Conservation (phyloP, 164 flowering plant genomes). For the Aristolochia fimbriata region DNA sequence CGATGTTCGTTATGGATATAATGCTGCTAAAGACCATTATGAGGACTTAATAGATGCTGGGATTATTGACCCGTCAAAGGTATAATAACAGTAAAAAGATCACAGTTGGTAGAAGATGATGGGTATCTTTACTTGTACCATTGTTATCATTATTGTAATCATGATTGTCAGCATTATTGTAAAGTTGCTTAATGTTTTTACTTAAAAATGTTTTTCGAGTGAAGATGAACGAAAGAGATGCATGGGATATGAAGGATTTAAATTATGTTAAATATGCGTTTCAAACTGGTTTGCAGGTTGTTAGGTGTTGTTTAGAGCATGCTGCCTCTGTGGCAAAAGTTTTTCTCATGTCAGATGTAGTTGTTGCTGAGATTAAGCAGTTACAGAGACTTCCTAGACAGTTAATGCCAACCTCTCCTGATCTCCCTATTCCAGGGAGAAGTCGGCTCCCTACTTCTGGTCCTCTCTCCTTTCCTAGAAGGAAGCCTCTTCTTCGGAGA, state of each 20-base stretch:
- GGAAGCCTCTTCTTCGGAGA: neutral
- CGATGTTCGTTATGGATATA: conserved; percentile 52
- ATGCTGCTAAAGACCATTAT: conserved; percentile 61
- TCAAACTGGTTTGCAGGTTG: conserved; percentile 37
- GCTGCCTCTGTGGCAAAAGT: conserved; percentile 75
- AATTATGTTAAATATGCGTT: neutral
- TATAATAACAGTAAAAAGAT: conserved; percentile 9
- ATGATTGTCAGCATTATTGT: too few relatives aligned
- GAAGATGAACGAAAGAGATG: too few relatives aligned
- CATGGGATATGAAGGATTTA: too few relatives aligned
- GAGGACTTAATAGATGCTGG: conserved; percentile 68
- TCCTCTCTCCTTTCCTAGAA: neutral
- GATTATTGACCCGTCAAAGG: conserved; percentile 87
- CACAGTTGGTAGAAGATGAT: too few relatives aligned
- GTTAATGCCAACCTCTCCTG: conserved; percentile 20
- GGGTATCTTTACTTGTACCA: too few relatives aligned
- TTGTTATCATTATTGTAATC: too few relatives aligned
- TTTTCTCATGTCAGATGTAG: conserved; percentile 60
- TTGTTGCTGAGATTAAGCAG: conserved; percentile 53
- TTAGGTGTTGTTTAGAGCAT: conserved; percentile 76
- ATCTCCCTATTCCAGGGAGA: conserved; percentile 1
- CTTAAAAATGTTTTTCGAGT: too few relatives aligned
- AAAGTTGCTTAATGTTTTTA: too few relatives aligned
- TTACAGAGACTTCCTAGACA: conserved; percentile 18
- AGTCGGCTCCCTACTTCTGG: conserved; percentile 1